Evolutionary conservation across 768 basidiomycete genomes (phyloP), one percentile per base, ranked within the genome.

Genomic region (Boletus rufocinnamomeus): DNA sequence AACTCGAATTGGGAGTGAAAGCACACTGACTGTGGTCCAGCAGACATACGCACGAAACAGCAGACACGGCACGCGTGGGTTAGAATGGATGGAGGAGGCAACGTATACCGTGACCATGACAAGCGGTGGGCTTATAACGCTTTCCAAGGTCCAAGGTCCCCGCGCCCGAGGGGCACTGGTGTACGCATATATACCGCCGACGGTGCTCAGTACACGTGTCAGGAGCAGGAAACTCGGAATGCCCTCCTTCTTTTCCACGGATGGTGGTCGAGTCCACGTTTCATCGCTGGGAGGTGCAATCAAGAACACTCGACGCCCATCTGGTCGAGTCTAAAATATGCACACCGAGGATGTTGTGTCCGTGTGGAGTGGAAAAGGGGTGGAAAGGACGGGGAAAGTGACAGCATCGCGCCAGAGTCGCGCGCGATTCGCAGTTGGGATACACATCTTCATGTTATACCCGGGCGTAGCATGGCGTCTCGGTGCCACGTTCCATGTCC

Each of bases 141-240:
- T 9, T 23, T 49, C 35, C 58, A 28, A 40, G 37, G n/a, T 8
- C 13, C 23, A 21, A 13, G 25, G 19, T 30, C 30, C 13, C 19
- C 13, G 23, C 32, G 10, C 38, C 54, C 14, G 28, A n/a, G 38
- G 56, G 28, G 32, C 2, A n/a, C n/a, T n/a, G n/a, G 19, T 27
- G 30, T 14, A 41, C 46, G 14, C 37, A 40, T 10, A 25, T 45
- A 17, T 21, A 60, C 63, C 53, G 62, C 63, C 61, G 61, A 52
- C 23, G 50, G 21, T 45, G 41, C 32, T 9, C 53, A 6, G 14
- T 13, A 16, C 37, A 52, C 51, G 63, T 62, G 58, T 47, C n/a
- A 35, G 43, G 52, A 38, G 35, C 41, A 43, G 49, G 63, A 48
- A 43, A 52, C 63, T 65, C 53, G 63, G 53, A 32, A 64, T 14